Percentiles rank a stretch among this genome's conserved stretches.
These are phyloP conservation scores for Neurospora intermedia DNA, from an alignment of 495 filamentous ascomycete genomes.

Conservation along the genomic window DNA sequence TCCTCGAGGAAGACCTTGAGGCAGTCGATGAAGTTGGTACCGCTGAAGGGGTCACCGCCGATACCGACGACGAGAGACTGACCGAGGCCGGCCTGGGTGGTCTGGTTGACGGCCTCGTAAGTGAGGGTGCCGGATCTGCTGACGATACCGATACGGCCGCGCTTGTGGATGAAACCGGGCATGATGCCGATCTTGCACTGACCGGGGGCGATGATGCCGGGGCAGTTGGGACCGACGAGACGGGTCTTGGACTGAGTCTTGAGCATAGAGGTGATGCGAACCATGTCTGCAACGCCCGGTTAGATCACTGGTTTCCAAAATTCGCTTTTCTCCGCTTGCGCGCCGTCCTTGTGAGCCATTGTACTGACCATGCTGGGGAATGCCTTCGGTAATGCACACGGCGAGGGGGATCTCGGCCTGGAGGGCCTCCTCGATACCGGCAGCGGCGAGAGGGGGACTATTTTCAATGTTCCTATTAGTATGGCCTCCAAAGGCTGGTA, in stretches of 20 bases:
- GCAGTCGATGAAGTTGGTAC: conserved; percentile 99
- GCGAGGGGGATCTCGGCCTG: conserved; percentile 82
- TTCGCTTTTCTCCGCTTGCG: neutral
- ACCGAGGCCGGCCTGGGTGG: conserved; percentile 88
- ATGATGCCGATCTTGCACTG: conserved; percentile 99
- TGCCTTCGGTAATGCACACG: conserved; percentile 98
- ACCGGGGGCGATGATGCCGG: conserved; percentile 91
- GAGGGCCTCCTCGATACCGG: conserved; percentile 95
- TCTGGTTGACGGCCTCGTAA: conserved; percentile 99
- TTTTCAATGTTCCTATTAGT: neutral
- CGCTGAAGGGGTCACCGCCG: conserved; percentile 96
- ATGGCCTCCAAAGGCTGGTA: neutral
- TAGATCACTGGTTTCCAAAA: conserved; percentile 1
- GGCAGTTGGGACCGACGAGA: conserved; percentile 95
- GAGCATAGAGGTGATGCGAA: conserved; percentile 94
- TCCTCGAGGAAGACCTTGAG: conserved; percentile 93
- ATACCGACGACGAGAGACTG: conserved; percentile 98
- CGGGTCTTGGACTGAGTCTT: conserved; percentile 97
- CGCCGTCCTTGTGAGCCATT: neutral
- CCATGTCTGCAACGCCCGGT: conserved; percentile 62
- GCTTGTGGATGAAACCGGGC: conserved; percentile 99
- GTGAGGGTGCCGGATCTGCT: conserved; percentile 96
- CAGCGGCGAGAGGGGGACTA: conserved; percentile 82
- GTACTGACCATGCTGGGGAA: conserved; percentile 80
- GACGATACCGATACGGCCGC: conserved; percentile 95